Percentiles rank a stretch among this genome's conserved stretches.
phyloP scores from a whole-genome alignment of 2,329 filamentous ascomycete genomes.

The Colletotrichum salicis region DNA sequence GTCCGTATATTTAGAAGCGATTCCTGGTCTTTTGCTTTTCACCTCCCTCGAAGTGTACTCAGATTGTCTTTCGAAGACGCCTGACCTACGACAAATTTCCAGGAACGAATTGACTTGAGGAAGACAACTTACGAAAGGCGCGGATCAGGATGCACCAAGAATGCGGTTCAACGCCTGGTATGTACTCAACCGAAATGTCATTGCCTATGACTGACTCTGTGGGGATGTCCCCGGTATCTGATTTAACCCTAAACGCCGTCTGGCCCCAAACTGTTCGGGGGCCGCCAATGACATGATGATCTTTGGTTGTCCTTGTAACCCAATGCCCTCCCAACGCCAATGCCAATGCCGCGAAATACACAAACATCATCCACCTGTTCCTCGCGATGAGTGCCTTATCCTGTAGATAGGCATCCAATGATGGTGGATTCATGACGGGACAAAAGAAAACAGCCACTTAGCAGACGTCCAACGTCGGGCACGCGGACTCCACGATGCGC shows the following conservation, averaged over 20 bases:
- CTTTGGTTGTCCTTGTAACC: neutral
- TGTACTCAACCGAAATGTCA: neutral
- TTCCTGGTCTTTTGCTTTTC: neutral
- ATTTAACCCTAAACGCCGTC: conserved; percentile 15
- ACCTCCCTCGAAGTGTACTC: fast-evolving
- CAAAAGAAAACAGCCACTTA: neutral
- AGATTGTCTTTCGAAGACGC: too few species aligned
- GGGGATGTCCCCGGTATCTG: conserved; percentile 5
- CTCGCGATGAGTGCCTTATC: neutral
- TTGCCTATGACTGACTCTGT: neutral
- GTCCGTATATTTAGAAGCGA: too few species aligned
- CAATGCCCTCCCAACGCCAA: conserved; percentile 20
- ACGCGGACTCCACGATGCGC: conserved; percentile 1
- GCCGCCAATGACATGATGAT: neutral
- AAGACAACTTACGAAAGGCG: too few species aligned
- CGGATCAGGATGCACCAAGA: neutral
- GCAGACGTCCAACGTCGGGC: conserved; percentile 23
- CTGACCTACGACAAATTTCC: too few species aligned
- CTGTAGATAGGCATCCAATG: neutral
- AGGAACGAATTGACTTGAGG: too few species aligned
- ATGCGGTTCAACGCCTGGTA: too few species aligned
- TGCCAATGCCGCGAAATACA: conserved; percentile 24
- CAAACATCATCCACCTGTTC: neutral
- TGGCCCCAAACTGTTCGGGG: neutral
- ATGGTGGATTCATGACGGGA: neutral